Evolutionary conservation across 345 rosid genomes (phyloP).

Genomic region (Noccaea bulbosa): DNA sequence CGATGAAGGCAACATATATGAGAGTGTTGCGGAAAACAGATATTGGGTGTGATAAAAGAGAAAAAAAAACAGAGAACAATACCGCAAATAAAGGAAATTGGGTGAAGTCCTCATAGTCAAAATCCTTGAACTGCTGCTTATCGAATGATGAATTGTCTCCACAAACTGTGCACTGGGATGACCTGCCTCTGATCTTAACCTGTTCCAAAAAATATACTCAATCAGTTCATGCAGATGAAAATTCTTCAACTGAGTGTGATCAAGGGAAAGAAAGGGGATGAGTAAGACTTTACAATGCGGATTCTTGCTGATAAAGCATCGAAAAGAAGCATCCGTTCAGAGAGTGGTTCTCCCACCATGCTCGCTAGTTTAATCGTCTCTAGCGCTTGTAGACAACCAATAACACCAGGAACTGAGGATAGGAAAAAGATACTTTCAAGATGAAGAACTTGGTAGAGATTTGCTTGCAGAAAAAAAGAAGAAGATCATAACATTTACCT

Average conservation of each 20-base stretch:
- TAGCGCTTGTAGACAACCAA: constrained; percentile 97
- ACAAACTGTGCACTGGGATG: constrained; percentile 72
- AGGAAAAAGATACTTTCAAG: not conserved
- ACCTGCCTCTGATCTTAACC: constrained; percentile 88
- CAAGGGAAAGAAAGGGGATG: constrained; percentile 1
- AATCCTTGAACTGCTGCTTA: constrained; percentile 60
- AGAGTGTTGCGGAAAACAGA: not conserved
- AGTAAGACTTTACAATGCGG: constrained; percentile 63
- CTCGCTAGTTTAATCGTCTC: constrained; percentile 92
- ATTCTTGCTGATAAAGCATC: constrained; percentile 88
- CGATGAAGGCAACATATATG: constrained; percentile 1
- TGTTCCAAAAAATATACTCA: constrained; percentile 29
- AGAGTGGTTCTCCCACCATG: constrained; percentile 82
- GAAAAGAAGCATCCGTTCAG: constrained; percentile 86
- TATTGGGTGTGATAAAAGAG: not conserved
- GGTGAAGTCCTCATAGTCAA: constrained; percentile 90
- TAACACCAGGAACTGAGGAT: constrained; percentile 81
- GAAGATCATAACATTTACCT: constrained; percentile 49
- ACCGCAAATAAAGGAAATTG: constrained; percentile 70
- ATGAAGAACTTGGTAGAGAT: constrained; percentile 13
- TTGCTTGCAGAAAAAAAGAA: not conserved
- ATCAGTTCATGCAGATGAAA: not conserved
- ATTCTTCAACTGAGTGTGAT: not conserved
- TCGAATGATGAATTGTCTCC: constrained; percentile 67
- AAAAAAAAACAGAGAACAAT: constrained; percentile 23